These are phyloP conservation scores for Nicotiana knightiana DNA, from an alignment of 257 asterid genomes.

Conservation along the genomic window DNA sequence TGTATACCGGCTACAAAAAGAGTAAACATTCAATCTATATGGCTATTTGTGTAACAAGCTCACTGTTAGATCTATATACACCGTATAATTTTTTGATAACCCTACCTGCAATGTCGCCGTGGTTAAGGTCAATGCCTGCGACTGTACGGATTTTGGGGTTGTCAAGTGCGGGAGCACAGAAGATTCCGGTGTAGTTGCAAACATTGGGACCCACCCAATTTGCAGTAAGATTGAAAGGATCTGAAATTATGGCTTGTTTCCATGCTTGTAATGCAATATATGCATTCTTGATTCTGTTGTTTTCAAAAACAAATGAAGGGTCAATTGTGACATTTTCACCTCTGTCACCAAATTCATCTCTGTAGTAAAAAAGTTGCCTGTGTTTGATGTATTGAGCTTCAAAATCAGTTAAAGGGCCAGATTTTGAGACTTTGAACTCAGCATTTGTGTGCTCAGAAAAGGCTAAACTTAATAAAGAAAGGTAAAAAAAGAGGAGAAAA, in stretches of 20 bases:
- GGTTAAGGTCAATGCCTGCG: constrained; percentile 83
- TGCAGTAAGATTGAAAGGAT: constrained; percentile 53
- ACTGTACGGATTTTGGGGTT: constrained; percentile 46
- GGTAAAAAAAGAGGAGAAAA: constrained; percentile 11
- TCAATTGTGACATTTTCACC: constrained; percentile 68
- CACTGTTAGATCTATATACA: too few species aligned
- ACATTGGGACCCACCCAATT: constrained; percentile 79
- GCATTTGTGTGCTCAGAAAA: constrained; percentile 11
- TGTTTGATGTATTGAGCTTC: constrained; percentile 49
- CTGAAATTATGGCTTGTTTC: constrained; percentile 82
- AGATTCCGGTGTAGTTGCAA: constrained; percentile 62
- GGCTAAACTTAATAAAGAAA: constrained; percentile 14
- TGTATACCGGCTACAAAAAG: too few species aligned
- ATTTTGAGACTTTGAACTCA: constrained; percentile 16
- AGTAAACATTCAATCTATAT: too few species aligned
- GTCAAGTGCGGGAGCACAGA: constrained; percentile 69
- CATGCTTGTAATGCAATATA: constrained; percentile 88
- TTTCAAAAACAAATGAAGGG: constrained; percentile 59
- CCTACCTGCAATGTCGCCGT: constrained; percentile 61
- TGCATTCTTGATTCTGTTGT: constrained; percentile 54
- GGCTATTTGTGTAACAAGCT: too few species aligned
- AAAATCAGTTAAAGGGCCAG: constrained; percentile 54
- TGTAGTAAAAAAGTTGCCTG: constrained; percentile 68
- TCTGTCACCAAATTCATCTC: constrained; percentile 70
- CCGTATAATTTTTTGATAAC: too few species aligned